These are phyloP conservation scores for Galium porrigens DNA, from an alignment of 305 asterid species.

Conservation along the genomic window DNA sequence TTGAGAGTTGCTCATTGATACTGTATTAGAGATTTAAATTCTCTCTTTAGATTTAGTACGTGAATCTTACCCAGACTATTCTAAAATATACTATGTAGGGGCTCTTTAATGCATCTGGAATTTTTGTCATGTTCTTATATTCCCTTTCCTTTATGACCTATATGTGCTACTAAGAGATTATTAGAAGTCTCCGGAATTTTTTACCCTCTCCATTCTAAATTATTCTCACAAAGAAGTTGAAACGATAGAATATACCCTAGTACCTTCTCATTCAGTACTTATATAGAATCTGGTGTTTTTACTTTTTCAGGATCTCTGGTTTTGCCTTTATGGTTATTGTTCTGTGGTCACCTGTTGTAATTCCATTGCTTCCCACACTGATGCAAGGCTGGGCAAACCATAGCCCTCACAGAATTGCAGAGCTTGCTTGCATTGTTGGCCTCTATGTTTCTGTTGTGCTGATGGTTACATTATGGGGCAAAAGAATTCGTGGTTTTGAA, in stretches of 20 bases:
- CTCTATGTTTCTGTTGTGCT: slow-evolving; percentile 53
- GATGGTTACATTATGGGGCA: slow-evolving; percentile 78
- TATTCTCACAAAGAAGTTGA: not conserved
- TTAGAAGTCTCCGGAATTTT: not conserved
- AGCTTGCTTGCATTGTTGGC: slow-evolving; percentile 66
- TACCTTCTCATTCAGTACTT: not conserved
- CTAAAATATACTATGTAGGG: not conserved
- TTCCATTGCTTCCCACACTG: slow-evolving; percentile 81
- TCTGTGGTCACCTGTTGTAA: slow-evolving; percentile 75
- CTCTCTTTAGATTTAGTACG: not conserved
- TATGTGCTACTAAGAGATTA: not conserved
- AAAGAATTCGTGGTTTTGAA: slow-evolving; percentile 66
- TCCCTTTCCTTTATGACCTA: not conserved
- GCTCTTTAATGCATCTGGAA: not conserved
- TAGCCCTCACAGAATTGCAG: slow-evolving; percentile 45
- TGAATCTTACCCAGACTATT: not conserved
- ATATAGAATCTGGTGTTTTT: slow-evolving; percentile 3
- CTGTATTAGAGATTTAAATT: not conserved
- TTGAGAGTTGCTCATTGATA: not conserved
- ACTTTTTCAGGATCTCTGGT: slow-evolving; percentile 50
- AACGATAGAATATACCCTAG: not conserved
- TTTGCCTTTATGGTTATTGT: slow-evolving; percentile 75
- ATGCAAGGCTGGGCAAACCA: slow-evolving; percentile 62
- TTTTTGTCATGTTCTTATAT: not conserved
- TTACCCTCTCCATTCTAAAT: not conserved